Base-by-base conservation (phyloP, 2,329 filamentous ascomycete species). In the Arachnomyces sp. region DNA sequence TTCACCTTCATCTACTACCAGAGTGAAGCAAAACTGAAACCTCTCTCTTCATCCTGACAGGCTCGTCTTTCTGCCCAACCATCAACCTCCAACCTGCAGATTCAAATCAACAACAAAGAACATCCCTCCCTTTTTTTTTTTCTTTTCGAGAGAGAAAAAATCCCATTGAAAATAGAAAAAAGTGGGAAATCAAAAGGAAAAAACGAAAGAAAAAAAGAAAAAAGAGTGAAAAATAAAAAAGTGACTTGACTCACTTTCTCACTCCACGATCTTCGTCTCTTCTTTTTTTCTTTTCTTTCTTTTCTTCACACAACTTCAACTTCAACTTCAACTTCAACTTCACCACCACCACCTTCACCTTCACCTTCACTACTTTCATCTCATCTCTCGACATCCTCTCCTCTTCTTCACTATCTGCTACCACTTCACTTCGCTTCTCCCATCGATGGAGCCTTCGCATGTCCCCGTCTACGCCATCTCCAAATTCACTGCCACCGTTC, bases 401-500 rank as follows among this genome's bases (percentile, higher is more conserved):
- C 31, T 28, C 25, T 15, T 35, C 31, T 16, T 25, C 31, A 14
- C 15, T 17, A 14, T 13, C 7, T 12, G 3, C 37, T 1, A 32
- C 37, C 28, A 4, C 17, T 33, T 13, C 12, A 15, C 28, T 9
- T 9, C 29, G 7, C 31, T 14, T 33, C 28, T 29, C n/a, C 36
- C 41, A 45, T 52, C 52, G 52, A 55, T 55, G 52, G 52, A 55
- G 48, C 50, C 47, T 35, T 44, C 45, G 46, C 42, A 42, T 39
- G 44, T 47, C 35, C 46, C 44, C 32, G 46, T 52, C 46, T 47
- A 55, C 48, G 49, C 47, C 39, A 38, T 48, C 44, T 49, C 47
- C 39, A 50, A 48, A 50, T 49, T 52, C 45, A 47, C 44, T 48
- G 44, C 43, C 31, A 50, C 43, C 37, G 50, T 50, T 34, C 48